Base-by-base conservation (phyloP, 2,329 filamentous ascomycete species). In the Arthrobotrys sphaeroides region DNA sequence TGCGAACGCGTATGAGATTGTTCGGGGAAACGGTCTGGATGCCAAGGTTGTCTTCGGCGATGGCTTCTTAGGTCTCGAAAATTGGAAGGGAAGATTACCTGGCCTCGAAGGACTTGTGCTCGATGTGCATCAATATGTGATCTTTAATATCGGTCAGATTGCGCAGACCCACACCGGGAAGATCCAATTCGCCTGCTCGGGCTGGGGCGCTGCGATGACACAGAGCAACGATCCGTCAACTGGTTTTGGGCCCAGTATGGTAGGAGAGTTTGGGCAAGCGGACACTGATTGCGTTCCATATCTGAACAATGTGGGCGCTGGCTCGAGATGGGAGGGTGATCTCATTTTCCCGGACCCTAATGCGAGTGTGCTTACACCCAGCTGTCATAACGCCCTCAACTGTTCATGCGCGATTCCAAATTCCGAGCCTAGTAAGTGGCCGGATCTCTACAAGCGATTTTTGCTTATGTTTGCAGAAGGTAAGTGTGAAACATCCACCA, bases 51-150 rank as follows among this genome's bases (percentile, higher is more conserved):
- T 96, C 40, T 95, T 99, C 80, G 94, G 94, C 66, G 95, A 99
- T 83, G 95, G 95, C 22, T 99, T 99, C 85, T 88, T 96, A 84
- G 94, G 94, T 9, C 87, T 98, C 3, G 86, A 87, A 78, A 94
- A 96, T 80, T 99, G 95, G 95, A 90, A 97, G 82, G 92, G 92
- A 42, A 87, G 91, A 81, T 87, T 98, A 78, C 88, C 90, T 78
- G 86, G 87, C 20, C 87, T 91, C 80, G 86, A 90, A 51, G 87
- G 90, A 77, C 85, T 98, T 78, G 88, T 96, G 16, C 88, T 99
- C n/a, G 95, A 99, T 83, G 95, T 96, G 38, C 95, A 99, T 83
- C 94, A 98, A 83, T 99, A 99, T 83, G 92, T 96, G 80, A 97
- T 97, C 82, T 99, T 99, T 87, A 97, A 99, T 85, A 88, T 88